A percentile compares a stretch with the other conserved stretches of the same genome.
Evolutionary conservation across 2,329 filamentous ascomycete genomes (phyloP).

Genomic region (Diaporthe nobilis): DNA sequence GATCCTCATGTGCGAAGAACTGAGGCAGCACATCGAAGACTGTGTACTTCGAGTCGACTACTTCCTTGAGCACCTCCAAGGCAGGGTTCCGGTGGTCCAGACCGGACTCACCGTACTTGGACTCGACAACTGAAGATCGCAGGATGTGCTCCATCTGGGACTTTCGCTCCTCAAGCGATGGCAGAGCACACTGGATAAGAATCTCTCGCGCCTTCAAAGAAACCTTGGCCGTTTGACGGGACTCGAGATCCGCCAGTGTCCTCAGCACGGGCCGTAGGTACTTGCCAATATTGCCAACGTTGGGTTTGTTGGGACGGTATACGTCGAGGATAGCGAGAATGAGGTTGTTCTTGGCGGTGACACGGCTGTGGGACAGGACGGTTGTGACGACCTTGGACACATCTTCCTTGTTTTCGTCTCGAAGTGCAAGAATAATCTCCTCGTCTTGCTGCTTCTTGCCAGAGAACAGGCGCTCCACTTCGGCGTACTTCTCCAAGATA

Average conservation of each 20-base stretch:
- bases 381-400: conserved; percentile 86
- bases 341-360: conserved; percentile 94
- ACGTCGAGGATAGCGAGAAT: conserved; percentile 92
- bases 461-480: conserved; percentile 90
- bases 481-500: conserved; percentile 85
- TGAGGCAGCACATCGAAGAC: conserved; percentile 96
- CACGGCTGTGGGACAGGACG: conserved; percentile 93
- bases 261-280: conserved; percentile 86
- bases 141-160: conserved; percentile 99
- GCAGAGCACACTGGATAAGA: conserved; percentile 96
- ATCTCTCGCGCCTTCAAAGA: conserved; percentile 97
- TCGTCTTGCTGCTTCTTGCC: conserved; percentile 89
- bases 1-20: conserved; percentile 95
- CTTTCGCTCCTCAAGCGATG: conserved; percentile 94
- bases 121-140: conserved; percentile 94
- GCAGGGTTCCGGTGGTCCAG: conserved; percentile 97
- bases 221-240: conserved; percentile 89
- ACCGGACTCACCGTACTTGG: conserved; percentile 96
- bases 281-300: conserved; percentile 88
- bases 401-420: conserved; percentile 97
- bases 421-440: conserved; percentile 91
- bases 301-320: conserved; percentile 95
- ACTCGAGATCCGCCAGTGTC: conserved; percentile 92
- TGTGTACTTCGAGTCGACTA: conserved; percentile 98
- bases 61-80: conserved; percentile 93